Evolutionary conservation across 257 asterid genomes (phyloP).

Genomic region (Eucommia ulmoides): DNA sequence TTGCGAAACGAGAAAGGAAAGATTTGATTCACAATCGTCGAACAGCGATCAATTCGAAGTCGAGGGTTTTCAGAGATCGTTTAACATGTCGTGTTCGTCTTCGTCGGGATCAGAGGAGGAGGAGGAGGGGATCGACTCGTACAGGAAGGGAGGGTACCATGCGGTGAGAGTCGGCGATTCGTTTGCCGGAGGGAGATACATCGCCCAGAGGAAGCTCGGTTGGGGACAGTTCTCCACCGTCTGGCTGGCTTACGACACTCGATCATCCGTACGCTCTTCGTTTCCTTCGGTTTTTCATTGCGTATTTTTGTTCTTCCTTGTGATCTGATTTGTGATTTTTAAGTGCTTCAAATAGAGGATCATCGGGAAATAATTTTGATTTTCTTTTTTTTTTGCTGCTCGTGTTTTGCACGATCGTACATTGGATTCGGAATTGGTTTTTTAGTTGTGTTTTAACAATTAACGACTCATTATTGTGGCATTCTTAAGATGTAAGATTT

Average conservation of each 20-base stretch:
- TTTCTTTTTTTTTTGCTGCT: not conserved
- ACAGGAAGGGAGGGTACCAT: slow-evolving; percentile 82
- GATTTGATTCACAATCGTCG: too few species aligned
- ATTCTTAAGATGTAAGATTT: not conserved
- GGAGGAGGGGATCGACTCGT: slow-evolving; percentile 66
- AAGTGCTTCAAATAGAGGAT: too few species aligned
- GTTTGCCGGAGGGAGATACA: slow-evolving; percentile 62
- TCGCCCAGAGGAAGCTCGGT: slow-evolving; percentile 94
- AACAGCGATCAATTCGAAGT: too few species aligned
- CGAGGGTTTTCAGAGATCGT: too few species aligned
- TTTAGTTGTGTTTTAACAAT: not conserved
- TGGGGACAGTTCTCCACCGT: slow-evolving; percentile 99
- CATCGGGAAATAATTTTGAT: not conserved
- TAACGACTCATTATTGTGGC: not conserved
- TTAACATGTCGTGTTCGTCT: slow-evolving; percentile 61
- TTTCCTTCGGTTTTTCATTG: not conserved
- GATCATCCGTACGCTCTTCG: slow-evolving; percentile 45
- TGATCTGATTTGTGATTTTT: too few species aligned
- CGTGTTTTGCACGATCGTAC: not conserved
- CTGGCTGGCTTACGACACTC: slow-evolving; percentile 89
- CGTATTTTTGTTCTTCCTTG: not conserved
- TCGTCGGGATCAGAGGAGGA: slow-evolving; percentile 92
- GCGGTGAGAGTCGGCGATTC: slow-evolving; percentile 80
- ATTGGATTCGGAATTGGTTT: not conserved
- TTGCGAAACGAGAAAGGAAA: too few species aligned